Evolutionary conservation across 257 asterid genomes (phyloP), one percentile per base, ranked within the genome.

Genomic region (Cynanchum wilfordii): DNA sequence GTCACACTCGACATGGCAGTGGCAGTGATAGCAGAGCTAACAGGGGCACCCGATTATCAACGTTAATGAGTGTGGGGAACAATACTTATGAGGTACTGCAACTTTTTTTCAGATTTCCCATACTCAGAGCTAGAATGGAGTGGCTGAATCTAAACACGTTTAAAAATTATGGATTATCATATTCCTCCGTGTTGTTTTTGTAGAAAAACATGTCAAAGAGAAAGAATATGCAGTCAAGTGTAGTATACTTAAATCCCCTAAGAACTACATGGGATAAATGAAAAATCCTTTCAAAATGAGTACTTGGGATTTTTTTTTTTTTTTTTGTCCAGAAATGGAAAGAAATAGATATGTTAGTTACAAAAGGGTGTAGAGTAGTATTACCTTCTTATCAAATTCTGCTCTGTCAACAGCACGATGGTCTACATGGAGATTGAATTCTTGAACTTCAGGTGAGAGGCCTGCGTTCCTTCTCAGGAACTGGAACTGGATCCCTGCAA

Each of bases 371-470:
- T 62, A 40, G 45, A 42, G 47, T 10, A 42, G 38, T 33, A 42
- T 42, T 42, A 92, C 98, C 98, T 90, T 92, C 78, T 89, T 89
- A 74, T 92, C 97, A 57, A 95, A 95, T 77, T 89, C 95, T 9
- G 96, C 87, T 83, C 98, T 83, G 58, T 92, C 96, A 36, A 73
- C 87, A 56, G 96, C 98, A 24, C 99, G 85, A 81, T 84, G 85
- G 19, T 85, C 84, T 8, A 86, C 85, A 20, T 85, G 92, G 20
- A 95, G 87, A 78, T 92, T 84, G 83, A 95, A 95, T 80, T 83
- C 94, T 69, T 89, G 91, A 72, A 95, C 92, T 68, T 95, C 92
- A 7, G 99, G 99, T 95, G 36, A 95, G 85, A 2, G 98, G 98
- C 78, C 50, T 84, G 9, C 99, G 83, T 66, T 69, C 80, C 81